Evolutionary conservation across 1,284 basidiomycete genomes (phyloP), one percentile per base, ranked within the genome.

Genomic region (Puccinia polysora): DNA sequence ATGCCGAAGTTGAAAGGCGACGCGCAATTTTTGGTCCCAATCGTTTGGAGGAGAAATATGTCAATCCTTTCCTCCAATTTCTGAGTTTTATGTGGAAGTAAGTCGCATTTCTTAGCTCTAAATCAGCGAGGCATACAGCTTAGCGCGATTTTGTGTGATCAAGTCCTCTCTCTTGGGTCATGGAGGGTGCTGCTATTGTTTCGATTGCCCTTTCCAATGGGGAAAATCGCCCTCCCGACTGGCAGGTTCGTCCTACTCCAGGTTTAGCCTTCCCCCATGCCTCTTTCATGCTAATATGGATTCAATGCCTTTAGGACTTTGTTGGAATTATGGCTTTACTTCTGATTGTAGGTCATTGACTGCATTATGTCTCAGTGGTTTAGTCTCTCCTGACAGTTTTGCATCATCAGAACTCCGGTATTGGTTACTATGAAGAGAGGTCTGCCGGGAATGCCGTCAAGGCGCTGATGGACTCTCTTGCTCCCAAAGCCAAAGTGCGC

Each of bases 361-460:
- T 25, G 3, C 38, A 20, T 30, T 20, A 3, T n/a, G n/a, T 36
- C 25, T 59, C 15, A 34, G 4, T 7, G 10, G 34, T 20, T 5
- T 32, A 52, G 23, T 23, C 45, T 70, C 2, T 50, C 34, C 40
- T n/a, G n/a, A n/a, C n/a, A n/a, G n/a, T 6, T 20, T 15, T 7
- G 18, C 43, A 25, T 20, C 30, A 36, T 4, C 45, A 70, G 68
- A 97, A 97, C 86, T 96, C 94, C 8, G 84, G 87, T 67, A 97
- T 97, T 78, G 94, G 95, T 86, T 97, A 93, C 86, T 91, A 96
- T 83, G 94, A 97, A 82, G 95, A 97, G 82, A 86, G 88, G 74
- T 91, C 91, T 79, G 94, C 94, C 65, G 94, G 94, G 82, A 96
- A 97, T 82, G 94, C 94, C 49, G 94, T 97, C 84, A 96, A 96